These are phyloP conservation scores for Schizochytrium sp. DNA, from an alignment of 108 stramenopile species.

Conservation along the genomic window DNA sequence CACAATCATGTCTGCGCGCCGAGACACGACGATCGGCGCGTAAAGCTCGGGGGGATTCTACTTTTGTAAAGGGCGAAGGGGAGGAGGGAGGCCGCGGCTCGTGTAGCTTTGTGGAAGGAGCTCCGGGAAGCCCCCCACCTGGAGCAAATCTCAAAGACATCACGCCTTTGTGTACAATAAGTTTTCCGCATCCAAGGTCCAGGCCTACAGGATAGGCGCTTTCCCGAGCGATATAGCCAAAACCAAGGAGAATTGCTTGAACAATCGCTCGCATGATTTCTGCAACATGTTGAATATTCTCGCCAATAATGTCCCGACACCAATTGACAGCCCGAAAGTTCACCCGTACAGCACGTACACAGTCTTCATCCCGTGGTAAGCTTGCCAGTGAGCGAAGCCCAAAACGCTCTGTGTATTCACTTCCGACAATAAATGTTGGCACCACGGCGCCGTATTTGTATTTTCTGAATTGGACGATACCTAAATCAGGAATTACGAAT, in stretches of 20 bases:
- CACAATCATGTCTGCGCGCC: not conserved
- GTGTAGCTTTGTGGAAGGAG: not conserved
- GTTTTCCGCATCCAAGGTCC: conserved; percentile 6
- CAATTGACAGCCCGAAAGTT: not conserved
- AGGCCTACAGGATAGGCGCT: not conserved
- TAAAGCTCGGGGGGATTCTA: not conserved
- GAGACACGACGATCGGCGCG: not conserved
- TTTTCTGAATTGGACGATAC: conserved; percentile 5
- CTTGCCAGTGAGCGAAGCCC: not conserved
- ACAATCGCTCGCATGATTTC: not conserved
- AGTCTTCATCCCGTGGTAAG: conserved; percentile 3
- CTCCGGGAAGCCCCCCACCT: conserved; percentile 1
- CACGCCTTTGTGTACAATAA: not conserved
- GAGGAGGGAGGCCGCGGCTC: not conserved
- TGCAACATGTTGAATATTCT: not conserved
- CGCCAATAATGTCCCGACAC: not conserved
- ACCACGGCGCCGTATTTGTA: conserved; percentile 19
- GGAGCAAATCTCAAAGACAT: not conserved
- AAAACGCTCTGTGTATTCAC: not conserved
- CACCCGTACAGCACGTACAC: not conserved
- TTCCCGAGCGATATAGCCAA: not conserved
- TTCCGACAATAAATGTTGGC: not conserved
- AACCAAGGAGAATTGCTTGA: not conserved
- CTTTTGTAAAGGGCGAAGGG: not conserved
- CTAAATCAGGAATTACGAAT: not conserved